Percentiles rank a stretch among this genome's conserved stretches.
Conservation (phyloP, 306 rosid species). For the Coriaria nepalensis region DNA sequence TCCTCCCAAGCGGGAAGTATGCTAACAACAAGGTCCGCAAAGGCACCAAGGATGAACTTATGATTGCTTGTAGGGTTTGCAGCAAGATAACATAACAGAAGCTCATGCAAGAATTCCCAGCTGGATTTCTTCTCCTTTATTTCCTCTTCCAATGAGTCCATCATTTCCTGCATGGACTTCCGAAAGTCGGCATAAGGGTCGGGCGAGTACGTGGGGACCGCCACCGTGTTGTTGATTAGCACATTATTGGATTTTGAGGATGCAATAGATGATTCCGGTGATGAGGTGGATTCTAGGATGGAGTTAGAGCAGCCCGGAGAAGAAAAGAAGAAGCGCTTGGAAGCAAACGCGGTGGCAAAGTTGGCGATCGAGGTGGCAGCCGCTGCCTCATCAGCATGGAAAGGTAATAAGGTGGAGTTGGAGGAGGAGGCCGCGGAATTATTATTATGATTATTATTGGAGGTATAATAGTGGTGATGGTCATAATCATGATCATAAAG, state of each 20-base stretch:
- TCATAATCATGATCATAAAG: slow-evolving; percentile 47
- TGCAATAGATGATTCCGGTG: neutral
- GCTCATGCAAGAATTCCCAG: slow-evolving; percentile 72
- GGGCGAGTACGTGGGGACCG: slow-evolving; percentile 62
- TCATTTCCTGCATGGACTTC: slow-evolving; percentile 88
- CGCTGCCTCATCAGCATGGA: neutral
- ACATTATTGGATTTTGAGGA: neutral
- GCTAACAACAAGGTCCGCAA: slow-evolving; percentile 59
- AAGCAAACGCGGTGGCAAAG: slow-evolving; percentile 62
- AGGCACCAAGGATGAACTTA: slow-evolving; percentile 67
- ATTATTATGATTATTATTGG: neutral
- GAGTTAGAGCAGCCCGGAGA: slow-evolving; percentile 87
- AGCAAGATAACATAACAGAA: slow-evolving; percentile 69
- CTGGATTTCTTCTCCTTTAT: slow-evolving; percentile 36
- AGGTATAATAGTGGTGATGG: slow-evolving; percentile 20
- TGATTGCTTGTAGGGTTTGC: slow-evolving; percentile 70
- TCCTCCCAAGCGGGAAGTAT: slow-evolving; percentile 21
- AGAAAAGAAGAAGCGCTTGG: slow-evolving; percentile 86
- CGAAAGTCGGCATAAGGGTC: slow-evolving; percentile 82
- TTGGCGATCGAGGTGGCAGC: slow-evolving; percentile 17
- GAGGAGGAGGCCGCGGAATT: slow-evolving; percentile 13
- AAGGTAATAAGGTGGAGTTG: neutral
- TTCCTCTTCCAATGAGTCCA: slow-evolving; percentile 57
- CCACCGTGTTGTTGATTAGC: slow-evolving; percentile 45
- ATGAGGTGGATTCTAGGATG: slow-evolving; percentile 33